These are phyloP conservation scores for Sugiyamaella smithiae DNA, from an alignment of 805 yeast species.

Conservation along the genomic window DNA sequence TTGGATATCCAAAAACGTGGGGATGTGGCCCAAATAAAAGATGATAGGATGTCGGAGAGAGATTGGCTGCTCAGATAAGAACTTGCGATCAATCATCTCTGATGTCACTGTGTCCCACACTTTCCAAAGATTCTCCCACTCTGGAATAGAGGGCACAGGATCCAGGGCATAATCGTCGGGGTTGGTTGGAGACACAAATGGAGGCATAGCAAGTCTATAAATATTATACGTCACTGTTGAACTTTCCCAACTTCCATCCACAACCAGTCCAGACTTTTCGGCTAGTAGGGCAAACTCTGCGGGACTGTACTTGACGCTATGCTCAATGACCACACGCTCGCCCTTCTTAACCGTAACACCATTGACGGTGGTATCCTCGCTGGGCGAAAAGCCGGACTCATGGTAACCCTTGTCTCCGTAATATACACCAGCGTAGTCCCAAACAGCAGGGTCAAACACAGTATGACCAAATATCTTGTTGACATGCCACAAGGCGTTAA, in stretches of 20 bases:
- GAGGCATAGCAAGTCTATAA: not conserved
- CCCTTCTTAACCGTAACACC: not conserved
- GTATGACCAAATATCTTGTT: not conserved
- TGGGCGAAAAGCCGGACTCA: slow-evolving; percentile 1
- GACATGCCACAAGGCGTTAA: not conserved
- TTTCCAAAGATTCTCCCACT: not conserved
- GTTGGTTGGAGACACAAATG: not conserved
- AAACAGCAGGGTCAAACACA: not conserved
- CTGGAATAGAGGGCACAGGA: not conserved
- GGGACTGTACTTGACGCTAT: slow-evolving; percentile 1
- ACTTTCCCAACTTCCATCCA: not conserved
- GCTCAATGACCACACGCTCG: slow-evolving; percentile 1
- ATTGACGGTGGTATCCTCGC: not conserved
- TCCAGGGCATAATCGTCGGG: not conserved
- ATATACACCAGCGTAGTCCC: slow-evolving; percentile 2
- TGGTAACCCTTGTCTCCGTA: not conserved
- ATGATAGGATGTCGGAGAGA: not conserved
- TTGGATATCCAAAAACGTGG: slow-evolving; percentile 2
- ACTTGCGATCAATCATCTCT: not conserved
- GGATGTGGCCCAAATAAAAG: slow-evolving; percentile 1
- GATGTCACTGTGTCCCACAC: slow-evolving; percentile 4
- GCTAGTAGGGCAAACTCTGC: not conserved
- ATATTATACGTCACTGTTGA: not conserved
- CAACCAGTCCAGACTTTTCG: not conserved
- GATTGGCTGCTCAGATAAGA: slow-evolving; percentile 1